Evolutionary conservation across 2,329 filamentous ascomycete genomes (phyloP).

Genomic region (Mariannaea sp.): DNA sequence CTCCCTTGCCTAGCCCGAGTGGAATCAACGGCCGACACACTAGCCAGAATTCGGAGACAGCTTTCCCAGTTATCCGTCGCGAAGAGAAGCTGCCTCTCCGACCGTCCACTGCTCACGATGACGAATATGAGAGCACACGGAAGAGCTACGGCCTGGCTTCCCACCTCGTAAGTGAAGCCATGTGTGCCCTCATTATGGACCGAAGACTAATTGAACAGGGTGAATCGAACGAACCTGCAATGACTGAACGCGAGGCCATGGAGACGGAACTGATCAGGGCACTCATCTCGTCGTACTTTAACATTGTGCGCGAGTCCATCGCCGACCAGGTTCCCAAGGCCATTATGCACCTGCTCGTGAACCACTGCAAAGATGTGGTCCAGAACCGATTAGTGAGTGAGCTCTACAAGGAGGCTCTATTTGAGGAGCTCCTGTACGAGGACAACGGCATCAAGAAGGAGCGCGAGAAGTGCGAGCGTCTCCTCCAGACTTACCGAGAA

Average conservation of each 20-base stretch:
- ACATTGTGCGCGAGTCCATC: conserved; percentile 98
- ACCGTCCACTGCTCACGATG: conserved; percentile 49
- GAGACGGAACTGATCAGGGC: conserved; percentile 97
- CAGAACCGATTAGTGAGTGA: conserved; percentile 96
- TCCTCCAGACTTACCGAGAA: conserved; percentile 94
- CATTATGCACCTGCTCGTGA: conserved; percentile 97
- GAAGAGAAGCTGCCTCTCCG: conserved; percentile 62
- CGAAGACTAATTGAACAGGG: conserved; percentile 46
- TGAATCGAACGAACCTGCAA: conserved; percentile 74
- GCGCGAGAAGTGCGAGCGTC: conserved; percentile 96
- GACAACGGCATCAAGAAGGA: conserved; percentile 97
- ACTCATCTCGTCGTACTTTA: conserved; percentile 97
- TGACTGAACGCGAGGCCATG: conserved; percentile 94
- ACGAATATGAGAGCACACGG: conserved; percentile 50
- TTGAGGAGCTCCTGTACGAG: conserved; percentile 93
- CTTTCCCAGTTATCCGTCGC: conserved; percentile 81
- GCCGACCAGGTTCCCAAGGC: conserved; percentile 98
- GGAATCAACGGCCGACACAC: conserved; percentile 63
- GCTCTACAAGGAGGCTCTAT: conserved; percentile 89
- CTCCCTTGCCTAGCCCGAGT: conserved; percentile 44
- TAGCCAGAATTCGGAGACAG: conserved; percentile 78
- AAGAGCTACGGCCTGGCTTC: conserved; percentile 50
- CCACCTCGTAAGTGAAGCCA: conserved; percentile 60
- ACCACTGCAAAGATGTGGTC: conserved; percentile 97
- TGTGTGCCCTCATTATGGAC: conserved; percentile 18